Base-by-base conservation (phyloP, 129 eudicot species). In the Escallonia herrerae region DNA sequence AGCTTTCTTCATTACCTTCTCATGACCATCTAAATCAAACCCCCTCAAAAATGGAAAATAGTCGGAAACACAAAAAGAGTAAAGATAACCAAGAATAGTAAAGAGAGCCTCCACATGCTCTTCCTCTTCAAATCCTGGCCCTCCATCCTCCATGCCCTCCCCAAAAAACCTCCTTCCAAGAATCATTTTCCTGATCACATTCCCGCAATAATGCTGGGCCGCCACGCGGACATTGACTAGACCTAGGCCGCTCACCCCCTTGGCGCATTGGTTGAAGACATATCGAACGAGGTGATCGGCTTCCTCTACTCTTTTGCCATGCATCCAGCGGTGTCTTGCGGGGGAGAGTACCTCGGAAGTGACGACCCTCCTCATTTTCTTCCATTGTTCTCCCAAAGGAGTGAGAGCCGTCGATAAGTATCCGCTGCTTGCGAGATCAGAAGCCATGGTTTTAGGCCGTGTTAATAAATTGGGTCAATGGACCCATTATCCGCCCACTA, bases 21-120 rank as follows among this genome's bases (percentile, higher is more conserved):
- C 77, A 5, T 75, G 76, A 8, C 76, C 74, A 64, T 74, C 87
- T 3, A 82, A 65, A 61, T 82, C 84, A 39, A 56, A 60, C 15
- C 70, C 40, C 38, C 76, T 55, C 51, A 77, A 67, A 72, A 73
- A 74, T 11, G 83, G 76, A 14, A 78, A 2, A 63, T 65, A 82
- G 64, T 82, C 84, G 5, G 69, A 60, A 9, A 74, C 66, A 57
- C 78, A 39, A 2, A 82, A 77, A 4, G 74, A 66, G 10, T 61
- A 66, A 3, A 74, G 8, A 40, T 66, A 49, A 4, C 10, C 8
- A 9, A 70, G 58, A 15, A 62, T 12, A 0, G 52, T 58, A 8
- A 77, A 66, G 7, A 77, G 33, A 2, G 65, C 78, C 45, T 57
- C 69, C 3, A 66, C 65, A 50, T 81, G 83, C 56, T 70, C 83